Percentiles rank a stretch among this genome's conserved stretches.
phyloP scores from a whole-genome alignment of 2,329 filamentous ascomycete species.

The Fusarium mangiferae region DNA sequence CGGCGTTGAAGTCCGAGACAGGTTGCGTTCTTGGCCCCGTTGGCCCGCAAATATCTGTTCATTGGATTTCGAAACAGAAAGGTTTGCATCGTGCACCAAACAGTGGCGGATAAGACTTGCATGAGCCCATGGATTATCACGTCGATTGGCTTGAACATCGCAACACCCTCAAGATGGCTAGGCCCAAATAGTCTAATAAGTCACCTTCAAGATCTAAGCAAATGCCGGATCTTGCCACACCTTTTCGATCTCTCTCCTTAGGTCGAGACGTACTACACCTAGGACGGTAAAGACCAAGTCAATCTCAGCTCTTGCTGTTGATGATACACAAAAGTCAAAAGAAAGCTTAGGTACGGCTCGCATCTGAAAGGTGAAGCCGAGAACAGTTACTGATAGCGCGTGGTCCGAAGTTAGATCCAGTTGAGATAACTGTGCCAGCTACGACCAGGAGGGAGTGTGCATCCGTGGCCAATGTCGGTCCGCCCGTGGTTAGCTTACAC shows the following conservation, averaged over 20 bases:
- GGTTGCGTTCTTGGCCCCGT: slow-evolving; percentile 8
- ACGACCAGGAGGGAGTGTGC: slow-evolving; percentile 39
- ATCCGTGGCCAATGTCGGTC: slow-evolving; percentile 13
- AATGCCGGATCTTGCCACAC: slow-evolving; percentile 36
- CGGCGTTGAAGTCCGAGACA: slow-evolving; percentile 1
- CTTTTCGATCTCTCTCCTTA: slow-evolving; percentile 14
- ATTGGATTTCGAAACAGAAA: slow-evolving; percentile 11
- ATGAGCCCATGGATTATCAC: neutral
- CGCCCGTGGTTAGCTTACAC: neutral
- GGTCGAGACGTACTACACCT: slow-evolving; percentile 9
- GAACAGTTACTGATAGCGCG: neutral
- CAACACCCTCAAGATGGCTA: slow-evolving; percentile 18
- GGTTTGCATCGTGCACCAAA: neutral
- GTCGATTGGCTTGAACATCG: slow-evolving; percentile 11
- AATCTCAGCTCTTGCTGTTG: neutral
- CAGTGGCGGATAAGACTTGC: slow-evolving; percentile 27
- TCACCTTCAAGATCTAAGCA: slow-evolving; percentile 21
- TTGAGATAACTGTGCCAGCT: neutral
- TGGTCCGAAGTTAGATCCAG: slow-evolving; percentile 17
- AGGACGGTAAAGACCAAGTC: slow-evolving; percentile 20
- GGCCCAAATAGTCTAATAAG: slow-evolving; percentile 7
- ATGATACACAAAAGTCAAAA: slow-evolving; percentile 5
- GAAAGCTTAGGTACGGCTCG: slow-evolving; percentile 11
- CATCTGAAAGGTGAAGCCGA: neutral
- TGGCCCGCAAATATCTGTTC: slow-evolving; percentile 6